Percentiles rank a stretch among this genome's conserved stretches.
These are phyloP conservation scores for Byssoonygena ceratinophila DNA, from an alignment of 2,329 filamentous ascomycete genomes.

Conservation along the genomic window DNA sequence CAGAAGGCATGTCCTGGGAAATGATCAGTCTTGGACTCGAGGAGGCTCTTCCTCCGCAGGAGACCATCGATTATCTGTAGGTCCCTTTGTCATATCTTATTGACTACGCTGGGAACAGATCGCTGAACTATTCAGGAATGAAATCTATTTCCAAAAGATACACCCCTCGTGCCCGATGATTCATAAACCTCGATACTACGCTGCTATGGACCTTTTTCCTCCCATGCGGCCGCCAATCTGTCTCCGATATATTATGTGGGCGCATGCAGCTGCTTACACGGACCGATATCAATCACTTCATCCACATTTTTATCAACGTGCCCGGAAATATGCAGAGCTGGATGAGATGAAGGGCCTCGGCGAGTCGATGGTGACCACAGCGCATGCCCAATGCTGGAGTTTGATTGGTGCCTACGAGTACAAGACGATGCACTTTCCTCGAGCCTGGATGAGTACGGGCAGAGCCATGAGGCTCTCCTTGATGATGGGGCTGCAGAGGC, in stretches of 20 bases:
- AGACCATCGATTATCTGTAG: constrained; percentile 77
- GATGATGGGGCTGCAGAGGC: constrained; percentile 84
- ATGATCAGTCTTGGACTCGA: constrained; percentile 72
- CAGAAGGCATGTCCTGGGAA: constrained; percentile 62
- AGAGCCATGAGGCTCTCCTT: constrained; percentile 68
- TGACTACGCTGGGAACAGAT: not conserved
- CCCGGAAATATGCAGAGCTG: constrained; percentile 78
- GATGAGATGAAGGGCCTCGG: constrained; percentile 90
- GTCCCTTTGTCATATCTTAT: constrained; percentile 13
- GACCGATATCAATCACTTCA: constrained; percentile 73
- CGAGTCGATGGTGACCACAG: constrained; percentile 74
- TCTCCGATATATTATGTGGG: constrained; percentile 91
- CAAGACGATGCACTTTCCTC: constrained; percentile 93
- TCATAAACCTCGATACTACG: constrained; percentile 75
- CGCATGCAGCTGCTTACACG: constrained; percentile 71
- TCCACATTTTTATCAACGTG: constrained; percentile 78
- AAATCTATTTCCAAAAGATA: constrained; percentile 82
- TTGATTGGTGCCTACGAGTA: constrained; percentile 80
- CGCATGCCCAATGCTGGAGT: constrained; percentile 75
- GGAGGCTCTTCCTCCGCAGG: constrained; percentile 65
- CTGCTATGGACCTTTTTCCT: constrained; percentile 81
- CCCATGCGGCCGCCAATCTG: constrained; percentile 76
- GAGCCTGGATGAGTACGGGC: constrained; percentile 89
- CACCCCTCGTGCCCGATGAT: constrained; percentile 81
- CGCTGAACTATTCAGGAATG: constrained; percentile 45